These are phyloP conservation scores for Aspergillus haitiensis DNA, from an alignment of 495 filamentous ascomycete genomes.

Conservation along the genomic window DNA sequence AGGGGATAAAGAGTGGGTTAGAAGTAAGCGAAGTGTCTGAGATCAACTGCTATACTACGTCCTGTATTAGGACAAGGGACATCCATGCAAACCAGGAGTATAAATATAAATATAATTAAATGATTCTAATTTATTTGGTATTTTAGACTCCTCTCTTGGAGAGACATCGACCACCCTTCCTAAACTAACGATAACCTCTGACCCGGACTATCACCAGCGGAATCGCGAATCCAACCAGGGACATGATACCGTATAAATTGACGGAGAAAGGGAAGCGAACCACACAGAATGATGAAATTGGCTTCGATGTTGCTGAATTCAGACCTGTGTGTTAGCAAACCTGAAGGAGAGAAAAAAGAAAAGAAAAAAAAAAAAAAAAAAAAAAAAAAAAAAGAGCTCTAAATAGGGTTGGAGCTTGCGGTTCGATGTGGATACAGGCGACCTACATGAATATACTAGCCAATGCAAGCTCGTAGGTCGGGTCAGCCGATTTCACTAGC, in stretches of 20 bases:
- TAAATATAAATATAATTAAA: too few relatives aligned
- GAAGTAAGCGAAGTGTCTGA: too few relatives aligned
- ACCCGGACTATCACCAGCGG: too few relatives aligned
- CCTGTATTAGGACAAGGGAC: too few relatives aligned
- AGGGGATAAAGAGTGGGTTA: too few relatives aligned
- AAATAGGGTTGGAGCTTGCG: background rate
- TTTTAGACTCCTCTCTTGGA: too few relatives aligned
- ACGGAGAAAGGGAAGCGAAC: slow-evolving; percentile 16
- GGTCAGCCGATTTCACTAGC: slow-evolving; percentile 22
- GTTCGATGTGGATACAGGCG: background rate
- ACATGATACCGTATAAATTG: slow-evolving; percentile 25
- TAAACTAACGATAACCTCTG: too few relatives aligned
- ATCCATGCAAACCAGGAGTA: too few relatives aligned
- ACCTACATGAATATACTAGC: slow-evolving; percentile 28
- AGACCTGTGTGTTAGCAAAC: background rate
- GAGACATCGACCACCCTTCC: too few relatives aligned
- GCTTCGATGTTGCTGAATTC: slow-evolving; percentile 22
- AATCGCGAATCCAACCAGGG: slow-evolving; percentile 13
- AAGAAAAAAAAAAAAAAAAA: background rate
- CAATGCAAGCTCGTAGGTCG: slow-evolving; percentile 23
- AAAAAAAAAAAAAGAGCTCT: background rate
- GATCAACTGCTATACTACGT: too few relatives aligned
- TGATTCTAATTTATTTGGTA: too few relatives aligned
- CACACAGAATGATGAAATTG: slow-evolving; percentile 29
- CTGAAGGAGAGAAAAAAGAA: background rate